Base-by-base conservation (phyloP, 2,329 filamentous ascomycete genomes). In the Bertia moriformis region DNA sequence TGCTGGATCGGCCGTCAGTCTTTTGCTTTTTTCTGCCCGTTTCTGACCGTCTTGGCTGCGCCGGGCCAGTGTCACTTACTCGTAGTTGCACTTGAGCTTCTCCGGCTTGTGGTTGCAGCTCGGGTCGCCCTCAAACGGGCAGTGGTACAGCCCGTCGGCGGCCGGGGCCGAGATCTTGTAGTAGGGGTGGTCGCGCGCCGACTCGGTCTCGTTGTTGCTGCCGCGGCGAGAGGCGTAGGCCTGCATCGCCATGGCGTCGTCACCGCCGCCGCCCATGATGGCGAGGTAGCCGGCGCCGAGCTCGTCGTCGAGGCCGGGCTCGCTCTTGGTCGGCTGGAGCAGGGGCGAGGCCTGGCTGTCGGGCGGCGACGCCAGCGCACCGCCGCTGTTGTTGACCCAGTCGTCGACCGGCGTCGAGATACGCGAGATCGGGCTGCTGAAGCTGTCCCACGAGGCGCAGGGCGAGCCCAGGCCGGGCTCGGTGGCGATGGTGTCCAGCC, bases 81-180 rank as follows among this genome's bases (percentile, higher is more conserved):
- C 88, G 57, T 95, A 96, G 64, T 94, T 93, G 78, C 89, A 95
- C 74, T 95, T 95, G 50, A 96, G 83, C 66, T 93, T 91, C 54
- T 93, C 91, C 30, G 88, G 77, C 63, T 84, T 83, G 75, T 95
- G 89, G 59, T 74, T 83, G 73, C 89, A 96, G 53, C 57, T 66
- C 20, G 62, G 42, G 43, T 78, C 69, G 49, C 76, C 81, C 57
- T 82, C 78, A 69, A 82, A 91, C 4, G 89, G 89, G 69, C 89
- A 96, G 64, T 93, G 86, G 65, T 91, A 96, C 42, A 93, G 73
- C 53, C 86, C 87, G 60, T 94, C 85, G 22, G 68, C 57, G 30
- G 70, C 59, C 7, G 78, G 72, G 37, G 63, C 62, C 40, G 69
- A 73, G 48, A 74, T 75, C 55, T 79, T 78, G 66, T 88, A 89